A percentile compares a stretch with the other conserved stretches of the same genome.
phyloP scores from a whole-genome alignment of 495 filamentous ascomycete genomes.

The Penicillium paxilli region DNA sequence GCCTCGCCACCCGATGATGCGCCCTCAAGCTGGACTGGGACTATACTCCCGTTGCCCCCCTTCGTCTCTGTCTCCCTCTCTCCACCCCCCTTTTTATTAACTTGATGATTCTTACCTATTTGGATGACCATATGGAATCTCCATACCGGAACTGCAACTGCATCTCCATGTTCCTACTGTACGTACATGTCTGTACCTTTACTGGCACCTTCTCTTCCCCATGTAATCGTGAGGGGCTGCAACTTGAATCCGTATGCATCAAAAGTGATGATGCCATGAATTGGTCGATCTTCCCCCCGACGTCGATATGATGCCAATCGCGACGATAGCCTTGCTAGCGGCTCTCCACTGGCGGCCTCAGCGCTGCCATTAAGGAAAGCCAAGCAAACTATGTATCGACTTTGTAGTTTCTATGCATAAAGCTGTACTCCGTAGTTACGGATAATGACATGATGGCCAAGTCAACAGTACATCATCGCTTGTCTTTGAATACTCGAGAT shows the following conservation, averaged over 20 bases:
- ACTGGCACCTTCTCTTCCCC: too few species aligned
- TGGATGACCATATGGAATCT: too few species aligned
- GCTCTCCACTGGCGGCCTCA: conserved; percentile 2
- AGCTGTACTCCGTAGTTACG: too few species aligned
- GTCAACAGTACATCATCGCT: not conserved
- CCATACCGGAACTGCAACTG: not conserved
- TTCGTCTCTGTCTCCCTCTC: conserved; percentile 1
- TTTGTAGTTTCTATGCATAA: too few species aligned
- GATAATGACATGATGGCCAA: not conserved
- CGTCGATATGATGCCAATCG: conserved; percentile 28
- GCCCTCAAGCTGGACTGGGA: not conserved
- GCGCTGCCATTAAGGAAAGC: not conserved
- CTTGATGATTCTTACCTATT: too few species aligned
- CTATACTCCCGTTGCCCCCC: not conserved
- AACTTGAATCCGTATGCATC: not conserved
- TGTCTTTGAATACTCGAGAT: too few species aligned
- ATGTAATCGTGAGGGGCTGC: conserved; percentile 13
- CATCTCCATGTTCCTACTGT: not conserved
- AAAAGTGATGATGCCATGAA: not conserved
- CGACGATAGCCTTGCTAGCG: not conserved
- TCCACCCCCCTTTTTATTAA: too few species aligned
- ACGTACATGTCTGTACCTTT: too few species aligned
- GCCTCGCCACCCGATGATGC: conserved; percentile 21
- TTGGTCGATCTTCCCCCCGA: conserved; percentile 2
- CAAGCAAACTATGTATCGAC: not conserved